A percentile compares a stretch with the other conserved stretches of the same genome.
These are phyloP conservation scores for Mycena citricolor DNA, from an alignment of 1,284 basidiomycete genomes.

Conservation along the genomic window DNA sequence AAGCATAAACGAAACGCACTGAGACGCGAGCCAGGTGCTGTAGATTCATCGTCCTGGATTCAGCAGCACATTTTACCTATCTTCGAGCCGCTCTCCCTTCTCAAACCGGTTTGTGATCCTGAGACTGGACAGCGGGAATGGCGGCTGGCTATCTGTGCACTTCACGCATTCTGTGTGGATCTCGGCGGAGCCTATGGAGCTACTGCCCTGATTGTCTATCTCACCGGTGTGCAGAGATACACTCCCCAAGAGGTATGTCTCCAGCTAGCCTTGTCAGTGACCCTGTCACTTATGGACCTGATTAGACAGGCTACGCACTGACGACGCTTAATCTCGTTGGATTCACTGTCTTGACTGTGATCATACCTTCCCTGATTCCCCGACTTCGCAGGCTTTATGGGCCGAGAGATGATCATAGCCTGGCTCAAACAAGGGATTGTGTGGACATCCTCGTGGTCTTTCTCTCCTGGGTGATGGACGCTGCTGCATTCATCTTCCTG, in stretches of 20 bases:
- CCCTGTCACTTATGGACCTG: too few species aligned
- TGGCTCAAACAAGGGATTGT: conserved; percentile 26
- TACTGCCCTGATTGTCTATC: conserved; percentile 29
- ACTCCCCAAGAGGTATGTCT: conserved; percentile 15
- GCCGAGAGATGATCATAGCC: not conserved
- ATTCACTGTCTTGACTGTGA: conserved; percentile 8
- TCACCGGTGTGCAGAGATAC: conserved; percentile 15
- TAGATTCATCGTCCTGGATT: conserved; percentile 3
- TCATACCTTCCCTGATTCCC: conserved; percentile 7
- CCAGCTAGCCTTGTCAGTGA: not conserved
- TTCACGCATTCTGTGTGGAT: conserved; percentile 27
- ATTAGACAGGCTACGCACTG: conserved; percentile 15
- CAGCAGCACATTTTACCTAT: conserved; percentile 7
- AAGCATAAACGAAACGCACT: conserved; percentile 29
- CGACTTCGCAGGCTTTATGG: conserved; percentile 4
- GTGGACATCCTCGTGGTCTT: conserved; percentile 33
- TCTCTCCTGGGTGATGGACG: conserved; percentile 24
- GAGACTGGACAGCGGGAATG: conserved; percentile 29
- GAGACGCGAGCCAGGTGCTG: conserved; percentile 8
- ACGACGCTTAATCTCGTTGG: conserved; percentile 9
- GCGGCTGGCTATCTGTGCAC: conserved; percentile 31
- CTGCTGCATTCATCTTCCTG: conserved; percentile 22
- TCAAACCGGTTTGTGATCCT: conserved; percentile 26
- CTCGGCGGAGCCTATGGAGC: conserved; percentile 24
- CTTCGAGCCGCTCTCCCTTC: conserved; percentile 29